These are phyloP conservation scores for Blastobotrys serpentis DNA, from an alignment of 1,139 yeast genomes.

Conservation along the genomic window DNA sequence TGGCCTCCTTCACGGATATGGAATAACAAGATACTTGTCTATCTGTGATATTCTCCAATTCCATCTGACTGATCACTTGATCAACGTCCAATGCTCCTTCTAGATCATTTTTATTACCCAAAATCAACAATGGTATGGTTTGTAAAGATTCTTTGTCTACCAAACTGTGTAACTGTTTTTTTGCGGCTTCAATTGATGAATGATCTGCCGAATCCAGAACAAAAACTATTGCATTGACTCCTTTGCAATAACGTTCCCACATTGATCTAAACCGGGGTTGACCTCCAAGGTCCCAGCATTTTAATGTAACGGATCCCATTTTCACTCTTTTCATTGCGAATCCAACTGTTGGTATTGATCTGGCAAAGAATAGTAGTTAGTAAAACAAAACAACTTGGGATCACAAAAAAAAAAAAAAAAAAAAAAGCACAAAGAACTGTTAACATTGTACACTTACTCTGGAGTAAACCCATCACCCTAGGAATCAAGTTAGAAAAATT, in stretches of 20 bases:
- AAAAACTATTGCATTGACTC: slow-evolving; percentile 41
- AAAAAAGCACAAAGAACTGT: too few relatives aligned
- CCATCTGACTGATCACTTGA: slow-evolving; percentile 36
- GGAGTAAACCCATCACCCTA: slow-evolving; percentile 39
- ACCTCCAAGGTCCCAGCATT: slow-evolving; percentile 46
- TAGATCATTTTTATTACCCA: slow-evolving; percentile 43
- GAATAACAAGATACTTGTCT: slow-evolving; percentile 42
- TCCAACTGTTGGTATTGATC: slow-evolving; percentile 44
- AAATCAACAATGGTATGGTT: slow-evolving; percentile 40
- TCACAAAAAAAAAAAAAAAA: slow-evolving; percentile 19
- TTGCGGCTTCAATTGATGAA: slow-evolving; percentile 34
- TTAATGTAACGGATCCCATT: slow-evolving; percentile 41
- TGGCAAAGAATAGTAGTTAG: slow-evolving; percentile 11
- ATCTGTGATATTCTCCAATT: slow-evolving; percentile 35
- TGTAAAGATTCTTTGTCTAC: slow-evolving; percentile 35
- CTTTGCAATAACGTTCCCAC: slow-evolving; percentile 45
- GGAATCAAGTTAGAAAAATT: background rate
- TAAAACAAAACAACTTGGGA: slow-evolving; percentile 24
- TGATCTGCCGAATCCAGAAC: slow-evolving; percentile 42
- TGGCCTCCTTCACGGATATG: slow-evolving; percentile 41
- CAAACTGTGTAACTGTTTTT: slow-evolving; percentile 37
- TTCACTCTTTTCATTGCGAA: slow-evolving; percentile 42
- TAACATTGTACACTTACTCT: slow-evolving; percentile 31
- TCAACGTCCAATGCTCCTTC: slow-evolving; percentile 38
- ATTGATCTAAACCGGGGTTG: slow-evolving; percentile 43